Percentiles rank a stretch among this genome's conserved stretches.
Evolutionary conservation across 139 green algal species (phyloP).

Genomic region (Volvox africanus): DNA sequence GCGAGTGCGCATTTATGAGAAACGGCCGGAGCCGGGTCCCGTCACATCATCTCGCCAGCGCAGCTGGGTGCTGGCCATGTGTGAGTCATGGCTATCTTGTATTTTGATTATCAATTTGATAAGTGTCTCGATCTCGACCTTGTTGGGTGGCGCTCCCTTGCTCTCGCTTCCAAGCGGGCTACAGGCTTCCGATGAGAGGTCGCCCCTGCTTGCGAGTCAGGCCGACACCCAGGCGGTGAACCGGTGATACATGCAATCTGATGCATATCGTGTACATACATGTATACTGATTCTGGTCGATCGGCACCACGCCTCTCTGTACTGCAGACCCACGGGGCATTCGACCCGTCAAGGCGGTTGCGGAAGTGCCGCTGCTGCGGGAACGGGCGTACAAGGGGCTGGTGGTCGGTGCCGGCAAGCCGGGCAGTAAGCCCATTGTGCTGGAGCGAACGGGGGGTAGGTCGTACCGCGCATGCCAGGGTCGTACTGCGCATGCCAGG

Average conservation of each 20-base stretch:
- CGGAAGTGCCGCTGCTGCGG: constrained; percentile 31
- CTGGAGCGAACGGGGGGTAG: constrained; percentile 29
- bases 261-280: too few relatives aligned
- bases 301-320: neutral
- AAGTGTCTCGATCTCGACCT: too few relatives aligned
- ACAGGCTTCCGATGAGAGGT: too few relatives aligned
- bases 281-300: too few relatives aligned
- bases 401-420: constrained; percentile 5
- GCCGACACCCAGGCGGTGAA: too few relatives aligned
- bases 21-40: constrained; percentile 25
- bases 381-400: constrained; percentile 49
- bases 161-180: too few relatives aligned
- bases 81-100: constrained; percentile 10
- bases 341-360: neutral
- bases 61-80: constrained; percentile 46
- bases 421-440: constrained; percentile 3
- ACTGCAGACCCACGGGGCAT: constrained; percentile 40
- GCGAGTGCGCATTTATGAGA: constrained; percentile 25
- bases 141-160: too few relatives aligned
- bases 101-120: too few relatives aligned
- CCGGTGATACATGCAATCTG: too few relatives aligned
- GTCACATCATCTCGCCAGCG: constrained; percentile 14
- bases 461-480: too few relatives aligned
- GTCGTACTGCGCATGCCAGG: too few relatives aligned
- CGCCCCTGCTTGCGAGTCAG: too few relatives aligned